These are phyloP conservation scores for Talaromyces atroroseus DNA, from an alignment of 2,329 filamentous ascomycete genomes.

Conservation along the genomic window DNA sequence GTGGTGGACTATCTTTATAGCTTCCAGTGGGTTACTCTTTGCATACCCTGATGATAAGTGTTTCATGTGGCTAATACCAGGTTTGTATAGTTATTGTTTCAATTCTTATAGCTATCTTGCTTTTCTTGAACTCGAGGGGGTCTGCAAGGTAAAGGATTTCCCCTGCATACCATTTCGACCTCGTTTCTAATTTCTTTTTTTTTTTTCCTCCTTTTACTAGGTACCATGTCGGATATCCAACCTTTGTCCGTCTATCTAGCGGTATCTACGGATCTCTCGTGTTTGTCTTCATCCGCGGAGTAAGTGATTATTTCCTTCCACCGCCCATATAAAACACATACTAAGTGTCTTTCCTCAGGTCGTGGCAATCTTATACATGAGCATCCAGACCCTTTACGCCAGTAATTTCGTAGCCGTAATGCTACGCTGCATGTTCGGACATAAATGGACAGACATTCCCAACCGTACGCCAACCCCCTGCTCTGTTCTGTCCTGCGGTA, in stretches of 20 bases:
- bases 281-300: conserved; percentile 10
- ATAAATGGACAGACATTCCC: conserved; percentile 5
- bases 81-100: conserved; percentile 6
- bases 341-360: not conserved
- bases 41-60: not conserved
- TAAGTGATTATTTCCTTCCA: not conserved
- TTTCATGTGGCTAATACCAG: not conserved
- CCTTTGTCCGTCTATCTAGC: not conserved
- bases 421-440: conserved; percentile 8
- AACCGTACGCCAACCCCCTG: not conserved
- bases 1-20: conserved; percentile 12
- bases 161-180: not conserved
- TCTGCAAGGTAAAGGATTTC: not conserved
- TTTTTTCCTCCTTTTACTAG: not conserved
- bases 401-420: conserved; percentile 9
- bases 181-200: conserved; percentile 1
- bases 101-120: conserved; percentile 7
- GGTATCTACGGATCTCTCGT: conserved; percentile 10
- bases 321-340: not conserved
- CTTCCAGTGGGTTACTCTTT: not conserved
- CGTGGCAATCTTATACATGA: conserved; percentile 10
- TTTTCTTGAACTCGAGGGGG: conserved; percentile 6
- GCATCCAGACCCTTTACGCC: conserved; percentile 10
- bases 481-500: not conserved
- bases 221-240: conserved; percentile 11